Base-by-base conservation (phyloP, 768 basidiomycete species). In the Amanita exitialis region DNA sequence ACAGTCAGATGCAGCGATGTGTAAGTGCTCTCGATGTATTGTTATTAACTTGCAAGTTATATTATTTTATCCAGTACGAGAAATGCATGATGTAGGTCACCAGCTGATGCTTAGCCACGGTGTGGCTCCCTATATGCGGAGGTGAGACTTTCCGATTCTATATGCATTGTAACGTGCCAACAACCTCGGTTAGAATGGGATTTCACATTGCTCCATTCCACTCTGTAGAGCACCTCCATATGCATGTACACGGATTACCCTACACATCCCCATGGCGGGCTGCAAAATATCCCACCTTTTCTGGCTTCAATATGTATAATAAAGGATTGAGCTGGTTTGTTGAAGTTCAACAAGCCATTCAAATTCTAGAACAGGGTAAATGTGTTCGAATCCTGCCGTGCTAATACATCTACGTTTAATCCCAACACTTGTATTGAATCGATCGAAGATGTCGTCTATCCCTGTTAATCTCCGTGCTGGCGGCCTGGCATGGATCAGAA, bases 131-230 rank as follows among this genome's bases (percentile, higher is more conserved):
- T 34, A 36, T 47, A 51, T 68, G 54, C 75, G 79, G 62, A 73
- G 69, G 83, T 82, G 56, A 12, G 25, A 21, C 21, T 21, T 32
- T 9, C 13, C 1, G 49, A 34, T 4, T 12, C 15, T 35, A 4
- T 34, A 4, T 21, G n/a, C 16, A 32, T 8, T 4, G 32, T 28
- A 28, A 28, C 27, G 21, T 23, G 35, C 36, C 18, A 34, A 30
- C 7, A 5, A n/a, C 25, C 27, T 48, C 23, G 35, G 49, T 32
- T 51, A 88, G 88, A 54, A 70, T 89, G 68, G 87, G 88, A 1
- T 90, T 89, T 59, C 87, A 90, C 60, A 85, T 89, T 48, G 83
- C 87, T 0, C 88, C 88, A 0, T 86, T 84, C 64, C 82, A 77
- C 52, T 82, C 80, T 30, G 73, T 90, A 4, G 60, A 78, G 32